A percentile compares a stretch with the other conserved stretches of the same genome.
Conservation (phyloP, 208 protist genomes). For the Leptomonas seymouri region DNA sequence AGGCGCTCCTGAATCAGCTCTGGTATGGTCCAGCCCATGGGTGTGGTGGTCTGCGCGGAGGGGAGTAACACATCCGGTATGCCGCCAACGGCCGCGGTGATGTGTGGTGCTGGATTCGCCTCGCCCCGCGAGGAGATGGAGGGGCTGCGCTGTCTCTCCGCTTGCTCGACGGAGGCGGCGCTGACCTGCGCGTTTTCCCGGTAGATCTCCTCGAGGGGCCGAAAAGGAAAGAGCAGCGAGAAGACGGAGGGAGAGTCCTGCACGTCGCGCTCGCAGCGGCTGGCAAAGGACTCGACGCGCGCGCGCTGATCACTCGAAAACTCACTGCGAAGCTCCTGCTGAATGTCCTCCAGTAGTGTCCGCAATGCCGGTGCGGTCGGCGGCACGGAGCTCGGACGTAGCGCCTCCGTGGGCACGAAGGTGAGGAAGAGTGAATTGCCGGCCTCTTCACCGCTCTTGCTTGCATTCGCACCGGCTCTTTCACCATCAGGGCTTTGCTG, state of each 20-base stretch:
- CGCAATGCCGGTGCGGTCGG: neutral
- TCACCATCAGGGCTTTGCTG: neutral
- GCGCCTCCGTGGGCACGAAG: constrained; percentile 1
- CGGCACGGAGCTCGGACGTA: neutral
- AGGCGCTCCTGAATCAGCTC: constrained; percentile 29
- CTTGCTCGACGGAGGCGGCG: neutral
- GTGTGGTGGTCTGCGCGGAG: constrained; percentile 15
- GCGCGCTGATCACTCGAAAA: constrained; percentile 10
- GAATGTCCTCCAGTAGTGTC: constrained; percentile 3
- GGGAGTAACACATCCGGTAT: constrained; percentile 24
- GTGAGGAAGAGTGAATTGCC: constrained; percentile 13
- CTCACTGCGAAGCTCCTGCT: constrained; percentile 12
- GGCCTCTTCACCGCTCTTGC: neutral
- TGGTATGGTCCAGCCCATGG: constrained; percentile 22
- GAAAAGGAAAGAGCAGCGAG: constrained; percentile 25
- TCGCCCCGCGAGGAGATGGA: neutral
- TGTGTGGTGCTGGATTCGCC: neutral
- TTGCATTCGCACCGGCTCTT: neutral
- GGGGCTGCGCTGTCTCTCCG: neutral
- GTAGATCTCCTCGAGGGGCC: constrained; percentile 16
- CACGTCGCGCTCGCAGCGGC: constrained; percentile 20
- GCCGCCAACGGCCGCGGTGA: neutral
- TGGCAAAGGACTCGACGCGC: neutral
- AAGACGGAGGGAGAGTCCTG: constrained; percentile 29
- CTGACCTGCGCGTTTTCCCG: neutral